These are phyloP conservation scores for Pedinophyceae sp. DNA, from an alignment of 139 green algal genomes.

Conservation along the genomic window DNA sequence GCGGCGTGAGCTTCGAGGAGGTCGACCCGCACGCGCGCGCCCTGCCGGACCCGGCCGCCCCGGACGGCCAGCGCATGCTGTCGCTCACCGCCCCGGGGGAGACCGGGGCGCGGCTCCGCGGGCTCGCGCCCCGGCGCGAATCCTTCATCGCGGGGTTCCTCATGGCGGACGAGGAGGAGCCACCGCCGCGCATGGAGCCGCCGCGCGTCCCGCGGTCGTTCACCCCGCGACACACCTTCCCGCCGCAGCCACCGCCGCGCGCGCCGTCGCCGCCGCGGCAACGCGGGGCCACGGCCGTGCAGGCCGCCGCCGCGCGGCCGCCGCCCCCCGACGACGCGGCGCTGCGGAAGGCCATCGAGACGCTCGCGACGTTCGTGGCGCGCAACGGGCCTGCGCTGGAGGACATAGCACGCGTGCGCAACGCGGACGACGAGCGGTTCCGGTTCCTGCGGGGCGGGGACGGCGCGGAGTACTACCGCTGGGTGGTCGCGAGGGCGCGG, in stretches of 20 bases:
- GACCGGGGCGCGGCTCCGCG: no score
- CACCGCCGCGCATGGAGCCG: neutral
- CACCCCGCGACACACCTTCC: neutral
- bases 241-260: neutral
- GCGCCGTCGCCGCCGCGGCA: neutral
- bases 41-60: no score
- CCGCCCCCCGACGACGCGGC: constrained; percentile 26
- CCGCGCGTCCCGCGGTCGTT: constrained; percentile 1
- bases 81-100: no score
- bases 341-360: constrained; percentile 47
- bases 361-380: constrained; percentile 57
- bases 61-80: no score
- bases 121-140: no score
- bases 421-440: constrained; percentile 28
- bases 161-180: neutral
- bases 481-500: constrained; percentile 17
- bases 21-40: no score
- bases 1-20: no score
- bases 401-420: constrained; percentile 43
- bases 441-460: constrained; percentile 50
- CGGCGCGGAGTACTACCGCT: constrained; percentile 58
- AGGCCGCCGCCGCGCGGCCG: no score
- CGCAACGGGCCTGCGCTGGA: constrained; percentile 70
- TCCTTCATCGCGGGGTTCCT: neutral
- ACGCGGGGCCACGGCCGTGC: neutral